Percentiles rank a stretch among this genome's conserved stretches.
Conservation (phyloP, 768 basidiomycete species). For the Crucibulum laeve region DNA sequence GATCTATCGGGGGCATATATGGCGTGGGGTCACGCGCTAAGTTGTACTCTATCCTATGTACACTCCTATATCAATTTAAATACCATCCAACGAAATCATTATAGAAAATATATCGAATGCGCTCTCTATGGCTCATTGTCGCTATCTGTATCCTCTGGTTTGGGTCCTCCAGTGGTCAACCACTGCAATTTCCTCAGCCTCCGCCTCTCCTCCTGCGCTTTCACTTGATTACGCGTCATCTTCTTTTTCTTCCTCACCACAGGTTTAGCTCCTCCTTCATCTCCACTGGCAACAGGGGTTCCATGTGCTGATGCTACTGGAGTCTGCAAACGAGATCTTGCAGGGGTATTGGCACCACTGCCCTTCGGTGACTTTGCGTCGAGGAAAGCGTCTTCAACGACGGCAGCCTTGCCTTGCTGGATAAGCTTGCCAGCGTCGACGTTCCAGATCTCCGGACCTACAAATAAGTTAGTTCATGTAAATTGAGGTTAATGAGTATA, state of each 20-base stretch:
- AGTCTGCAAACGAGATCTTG: constrained; percentile 63
- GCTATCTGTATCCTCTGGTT: constrained; percentile 80
- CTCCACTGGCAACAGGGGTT: constrained; percentile 80
- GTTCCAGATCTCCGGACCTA: constrained; percentile 93
- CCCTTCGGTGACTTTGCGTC: constrained; percentile 67
- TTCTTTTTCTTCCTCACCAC: constrained; percentile 84
- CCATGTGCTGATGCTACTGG: constrained; percentile 65
- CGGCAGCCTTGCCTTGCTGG: constrained; percentile 82
- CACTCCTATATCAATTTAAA: too few relatives aligned
- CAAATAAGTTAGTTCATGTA: constrained; percentile 3
- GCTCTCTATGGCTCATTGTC: constrained; percentile 24
- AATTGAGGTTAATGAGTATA: constrained; percentile 15
- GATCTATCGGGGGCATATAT: too few relatives aligned
- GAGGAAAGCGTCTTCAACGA: constrained; percentile 81
- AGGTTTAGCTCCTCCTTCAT: constrained; percentile 46
- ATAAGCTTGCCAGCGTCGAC: constrained; percentile 82
- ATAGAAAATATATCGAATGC: too few relatives aligned
- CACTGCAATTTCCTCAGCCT: constrained; percentile 76
- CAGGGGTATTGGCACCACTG: constrained; percentile 69
- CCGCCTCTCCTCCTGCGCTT: constrained; percentile 85
- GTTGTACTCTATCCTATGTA: too few relatives aligned
- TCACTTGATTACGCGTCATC: constrained; percentile 81
- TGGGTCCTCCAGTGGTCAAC: constrained; percentile 78
- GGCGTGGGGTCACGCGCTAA: too few relatives aligned
- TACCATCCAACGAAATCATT: too few relatives aligned